Evolutionary conservation across 2,329 filamentous ascomycete species (phyloP), one percentile per base, ranked within the genome.

Genomic region (Aspergillus carbonarius): DNA sequence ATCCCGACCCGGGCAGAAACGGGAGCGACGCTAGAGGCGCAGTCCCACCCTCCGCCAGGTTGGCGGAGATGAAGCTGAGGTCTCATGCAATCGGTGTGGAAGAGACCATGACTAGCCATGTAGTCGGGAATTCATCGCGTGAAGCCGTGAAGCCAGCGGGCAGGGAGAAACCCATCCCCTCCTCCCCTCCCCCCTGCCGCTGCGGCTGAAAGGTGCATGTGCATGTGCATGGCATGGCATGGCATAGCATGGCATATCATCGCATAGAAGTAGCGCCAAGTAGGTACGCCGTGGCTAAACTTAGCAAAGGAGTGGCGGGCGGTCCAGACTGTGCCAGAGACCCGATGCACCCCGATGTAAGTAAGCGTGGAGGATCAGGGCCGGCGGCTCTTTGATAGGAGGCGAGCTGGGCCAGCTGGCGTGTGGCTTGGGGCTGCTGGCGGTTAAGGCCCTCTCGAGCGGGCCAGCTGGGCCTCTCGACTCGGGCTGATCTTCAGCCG

Each of bases 171-270:
- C 23, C 23, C 23, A n/a, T n/a, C n/a, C n/a, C n/a, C n/a, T n/a
- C n/a, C n/a, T n/a, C n/a, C n/a, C n/a, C n/a, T n/a, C 13, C 30
- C 27, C 44, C 25, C 44, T 48, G 44, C 25, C n/a, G 8, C 44
- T 48, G 44, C 25, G 44, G 44, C 44, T 48, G 44, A 48, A 48
- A 48, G 44, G 44, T 48, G 44, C 44, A 42, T 42, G 39, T 42
- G 20, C 39, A 47, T 47, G 44, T 47, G 44, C 44, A 47, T 47
- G 44, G n/a, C 44, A 47, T 47, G 25, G 37, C 37, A 39, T 39
- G 35, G 35, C 35, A 39, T 39, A 17, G 35, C 35, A 39, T 17
- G 35, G 15, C 23, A 48, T 27, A 17, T 15, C 44, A 30, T 48
- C 5, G 25, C 30, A 32, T 17, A 25, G 15, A 7, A 15, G 15